Evolutionary conservation across 176 grass and related monocot species (phyloP).

Genomic region (Pontederia crassipes): DNA sequence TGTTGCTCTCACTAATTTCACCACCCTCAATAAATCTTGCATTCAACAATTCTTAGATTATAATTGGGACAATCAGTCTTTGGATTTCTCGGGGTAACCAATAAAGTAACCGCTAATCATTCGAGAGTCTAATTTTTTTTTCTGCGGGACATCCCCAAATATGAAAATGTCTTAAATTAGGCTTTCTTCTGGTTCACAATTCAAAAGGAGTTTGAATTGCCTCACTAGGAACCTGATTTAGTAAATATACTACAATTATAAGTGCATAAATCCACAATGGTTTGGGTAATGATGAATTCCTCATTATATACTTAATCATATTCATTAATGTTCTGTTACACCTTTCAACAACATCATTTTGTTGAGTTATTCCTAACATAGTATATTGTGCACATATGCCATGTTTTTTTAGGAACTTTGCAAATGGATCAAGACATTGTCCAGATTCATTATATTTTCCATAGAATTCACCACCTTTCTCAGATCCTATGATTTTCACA

Average conservation of each 20-base stretch:
- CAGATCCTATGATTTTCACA: constrained; percentile 19
- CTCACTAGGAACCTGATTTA: constrained; percentile 21
- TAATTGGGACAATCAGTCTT: too few species aligned
- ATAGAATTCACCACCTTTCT: constrained; percentile 22
- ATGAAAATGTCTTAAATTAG: constrained; percentile 17
- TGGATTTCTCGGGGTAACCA: too few species aligned
- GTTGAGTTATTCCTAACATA: constrained; percentile 4
- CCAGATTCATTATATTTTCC: constrained; percentile 3
- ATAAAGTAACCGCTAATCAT: too few species aligned
- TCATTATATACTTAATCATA: constrained; percentile 19
- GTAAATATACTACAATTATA: not conserved
- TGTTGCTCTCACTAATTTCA: too few species aligned
- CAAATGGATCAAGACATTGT: constrained; percentile 14
- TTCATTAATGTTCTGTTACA: constrained; percentile 11
- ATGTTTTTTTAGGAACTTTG: constrained; percentile 16
- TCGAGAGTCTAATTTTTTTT: too few species aligned
- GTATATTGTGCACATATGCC: constrained; percentile 10
- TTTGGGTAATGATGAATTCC: constrained; percentile 3
- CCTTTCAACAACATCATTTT: constrained; percentile 20
- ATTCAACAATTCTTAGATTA: too few species aligned
- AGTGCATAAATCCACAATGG: constrained; percentile 13
- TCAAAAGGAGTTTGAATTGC: constrained; percentile 21
- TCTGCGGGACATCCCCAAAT: too few species aligned
- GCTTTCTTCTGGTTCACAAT: constrained; percentile 5
- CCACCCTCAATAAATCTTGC: too few species aligned